Evolutionary conservation across 225 moss, liverwort and hornwort species (phyloP).

Genomic region (Polytrichum commune): DNA sequence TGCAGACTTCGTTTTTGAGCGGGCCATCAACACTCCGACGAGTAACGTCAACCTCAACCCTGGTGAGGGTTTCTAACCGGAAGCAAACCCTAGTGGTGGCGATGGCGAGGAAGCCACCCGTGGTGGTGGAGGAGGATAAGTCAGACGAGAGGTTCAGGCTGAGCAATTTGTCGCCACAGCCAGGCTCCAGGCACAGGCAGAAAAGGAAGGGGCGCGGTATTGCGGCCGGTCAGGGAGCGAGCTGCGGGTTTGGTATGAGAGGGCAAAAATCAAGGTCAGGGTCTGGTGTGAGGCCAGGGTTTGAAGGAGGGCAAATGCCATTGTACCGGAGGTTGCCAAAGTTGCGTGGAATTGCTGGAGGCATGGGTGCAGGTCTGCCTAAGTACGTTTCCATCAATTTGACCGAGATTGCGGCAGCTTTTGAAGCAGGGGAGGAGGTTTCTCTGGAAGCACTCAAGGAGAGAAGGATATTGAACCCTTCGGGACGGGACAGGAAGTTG

Average conservation of each 20-base stretch:
- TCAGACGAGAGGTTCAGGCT: slow-evolving; percentile 64
- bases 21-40: slow-evolving; percentile 17
- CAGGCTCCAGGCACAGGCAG: slow-evolving; percentile 83
- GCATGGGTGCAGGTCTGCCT: slow-evolving; percentile 87
- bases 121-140: slow-evolving; percentile 29
- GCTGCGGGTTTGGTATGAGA: slow-evolving; percentile 92
- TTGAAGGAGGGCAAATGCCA: slow-evolving; percentile 91
- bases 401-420: slow-evolving; percentile 58
- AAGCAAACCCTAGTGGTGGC: slow-evolving; percentile 17
- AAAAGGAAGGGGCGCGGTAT: slow-evolving; percentile 97
- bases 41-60: neutral
- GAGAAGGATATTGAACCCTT: slow-evolving; percentile 74
- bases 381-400: slow-evolving; percentile 88
- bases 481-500: slow-evolving; percentile 71
- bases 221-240: slow-evolving; percentile 87
- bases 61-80: slow-evolving; percentile 18
- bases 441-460: slow-evolving; percentile 67
- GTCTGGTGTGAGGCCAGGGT: slow-evolving; percentile 85
- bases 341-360: slow-evolving; percentile 83
- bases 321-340: slow-evolving; percentile 85
- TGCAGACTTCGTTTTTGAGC: slow-evolving; percentile 23
- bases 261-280: slow-evolving; percentile 94
- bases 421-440: slow-evolving; percentile 83
- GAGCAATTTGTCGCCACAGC: slow-evolving; percentile 78
- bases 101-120: slow-evolving; percentile 35